Evolutionary conservation across 257 asterid species (phyloP).

Genomic region (Asclepias syriaca): DNA sequence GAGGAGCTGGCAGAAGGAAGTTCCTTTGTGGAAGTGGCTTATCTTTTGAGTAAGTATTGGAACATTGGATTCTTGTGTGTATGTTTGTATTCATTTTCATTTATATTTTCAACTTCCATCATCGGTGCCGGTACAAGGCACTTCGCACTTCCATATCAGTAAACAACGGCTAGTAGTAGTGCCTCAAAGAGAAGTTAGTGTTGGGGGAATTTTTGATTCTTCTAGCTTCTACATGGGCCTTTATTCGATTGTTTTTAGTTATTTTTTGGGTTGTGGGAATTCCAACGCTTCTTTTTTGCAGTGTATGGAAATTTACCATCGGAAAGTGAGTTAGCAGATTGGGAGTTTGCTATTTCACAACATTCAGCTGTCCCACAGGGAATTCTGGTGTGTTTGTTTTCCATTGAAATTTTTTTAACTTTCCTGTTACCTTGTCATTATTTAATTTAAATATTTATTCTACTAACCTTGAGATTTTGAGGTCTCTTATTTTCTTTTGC

Average conservation of each 20-base stretch:
- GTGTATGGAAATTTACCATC: slow-evolving; percentile 96
- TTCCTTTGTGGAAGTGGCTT: slow-evolving; percentile 87
- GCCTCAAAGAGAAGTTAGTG: not conserved
- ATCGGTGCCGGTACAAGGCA: no score
- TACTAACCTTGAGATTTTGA: not conserved
- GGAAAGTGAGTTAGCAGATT: slow-evolving; percentile 74
- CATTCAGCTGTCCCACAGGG: slow-evolving; percentile 65
- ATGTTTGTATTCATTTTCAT: not conserved
- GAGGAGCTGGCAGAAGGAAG: slow-evolving; percentile 96
- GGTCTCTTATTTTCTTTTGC: not conserved
- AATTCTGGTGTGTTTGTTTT: slow-evolving; percentile 30
- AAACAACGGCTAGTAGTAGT: not conserved
- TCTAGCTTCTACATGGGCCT: not conserved
- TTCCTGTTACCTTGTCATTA: not conserved
- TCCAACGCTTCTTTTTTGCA: slow-evolving; percentile 23
- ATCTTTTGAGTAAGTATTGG: slow-evolving; percentile 73
- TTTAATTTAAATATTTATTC: not conserved
- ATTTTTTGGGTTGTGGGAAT: not conserved
- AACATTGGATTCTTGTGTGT: not conserved
- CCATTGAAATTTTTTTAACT: not conserved
- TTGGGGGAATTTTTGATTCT: not conserved
- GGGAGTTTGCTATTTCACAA: slow-evolving; percentile 93
- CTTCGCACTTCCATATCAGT: not conserved
- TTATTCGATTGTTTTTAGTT: not conserved
- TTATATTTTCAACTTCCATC: not conserved